Conservation (phyloP, 176 grass and related monocot species). For the Rhynchospora breviuscula region DNA sequence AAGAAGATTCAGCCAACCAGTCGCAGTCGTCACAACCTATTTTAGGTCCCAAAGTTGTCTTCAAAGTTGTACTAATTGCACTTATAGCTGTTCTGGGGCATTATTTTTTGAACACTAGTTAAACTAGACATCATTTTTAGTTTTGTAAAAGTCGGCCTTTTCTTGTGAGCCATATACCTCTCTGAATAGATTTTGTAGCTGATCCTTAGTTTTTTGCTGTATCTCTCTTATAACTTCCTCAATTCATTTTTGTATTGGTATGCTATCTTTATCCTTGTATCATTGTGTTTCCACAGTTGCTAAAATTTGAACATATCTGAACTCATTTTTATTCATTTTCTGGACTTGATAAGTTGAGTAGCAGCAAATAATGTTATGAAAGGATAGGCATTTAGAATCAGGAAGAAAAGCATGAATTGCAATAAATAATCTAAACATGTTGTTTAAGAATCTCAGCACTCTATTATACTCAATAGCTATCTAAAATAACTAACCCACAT, state of each 20-base stretch:
- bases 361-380: no score
- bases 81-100: slow-evolving; percentile 31
- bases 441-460: no score
- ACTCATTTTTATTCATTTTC: no score
- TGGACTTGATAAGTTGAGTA: no score
- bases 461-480: no score
- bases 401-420: no score
- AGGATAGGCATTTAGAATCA: no score
- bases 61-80: slow-evolving; percentile 32
- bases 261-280: not conserved
- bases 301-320: not conserved
- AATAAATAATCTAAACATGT: no score
- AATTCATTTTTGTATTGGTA: not conserved
- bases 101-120: slow-evolving; percentile 32
- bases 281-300: not conserved
- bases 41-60: slow-evolving; percentile 25
- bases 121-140: slow-evolving; percentile 4
- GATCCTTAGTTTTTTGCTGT: not conserved
- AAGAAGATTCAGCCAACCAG: slow-evolving; percentile 14
- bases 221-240: not conserved
- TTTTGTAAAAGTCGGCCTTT: not conserved
- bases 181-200: slow-evolving; percentile 16
- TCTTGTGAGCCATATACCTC: slow-evolving; percentile 4
- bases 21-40: slow-evolving; percentile 6
- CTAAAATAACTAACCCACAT: no score